These are phyloP conservation scores for Rhizophora mangle DNA, from an alignment of 345 rosid species.

Conservation along the genomic window DNA sequence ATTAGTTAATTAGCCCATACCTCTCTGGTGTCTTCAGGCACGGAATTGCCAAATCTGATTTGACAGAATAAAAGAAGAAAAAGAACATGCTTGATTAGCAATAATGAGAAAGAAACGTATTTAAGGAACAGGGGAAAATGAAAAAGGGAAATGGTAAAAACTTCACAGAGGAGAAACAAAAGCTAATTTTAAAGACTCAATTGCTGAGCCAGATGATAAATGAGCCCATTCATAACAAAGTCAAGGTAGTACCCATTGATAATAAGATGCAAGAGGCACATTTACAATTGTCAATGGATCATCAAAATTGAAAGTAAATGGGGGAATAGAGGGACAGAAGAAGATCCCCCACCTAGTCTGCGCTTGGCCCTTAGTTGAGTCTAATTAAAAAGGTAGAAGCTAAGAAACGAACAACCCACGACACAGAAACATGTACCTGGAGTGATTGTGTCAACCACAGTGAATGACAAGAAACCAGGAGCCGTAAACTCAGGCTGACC, in stretches of 20 bases:
- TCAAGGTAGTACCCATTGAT: not conserved
- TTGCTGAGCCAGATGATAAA: not conserved
- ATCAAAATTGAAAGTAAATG: too few species aligned
- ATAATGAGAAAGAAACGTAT: not conserved
- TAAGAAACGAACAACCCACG: not conserved
- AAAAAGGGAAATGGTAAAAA: not conserved
- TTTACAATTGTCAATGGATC: not conserved
- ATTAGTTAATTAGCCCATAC: constrained; percentile 31
- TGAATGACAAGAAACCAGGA: constrained; percentile 85
- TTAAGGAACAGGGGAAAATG: not conserved
- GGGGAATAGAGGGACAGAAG: too few species aligned
- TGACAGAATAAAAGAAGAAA: constrained; percentile 10
- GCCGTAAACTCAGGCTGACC: constrained; percentile 95
- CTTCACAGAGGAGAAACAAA: not conserved
- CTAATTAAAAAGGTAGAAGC: not conserved
- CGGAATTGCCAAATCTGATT: constrained; percentile 69
- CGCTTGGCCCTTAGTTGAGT: not conserved
- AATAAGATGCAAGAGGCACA: not conserved
- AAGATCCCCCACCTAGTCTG: too few species aligned
- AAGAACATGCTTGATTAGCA: constrained; percentile 8
- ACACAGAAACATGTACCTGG: constrained; percentile 42
- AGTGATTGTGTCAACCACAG: constrained; percentile 55
- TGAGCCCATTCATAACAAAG: not conserved
- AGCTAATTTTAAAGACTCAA: not conserved
- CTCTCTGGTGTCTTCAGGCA: constrained; percentile 93